Evolutionary conservation across 495 filamentous ascomycete species (phyloP), one percentile per base, ranked within the genome.

Genomic region (Cetradonia linearis): DNA sequence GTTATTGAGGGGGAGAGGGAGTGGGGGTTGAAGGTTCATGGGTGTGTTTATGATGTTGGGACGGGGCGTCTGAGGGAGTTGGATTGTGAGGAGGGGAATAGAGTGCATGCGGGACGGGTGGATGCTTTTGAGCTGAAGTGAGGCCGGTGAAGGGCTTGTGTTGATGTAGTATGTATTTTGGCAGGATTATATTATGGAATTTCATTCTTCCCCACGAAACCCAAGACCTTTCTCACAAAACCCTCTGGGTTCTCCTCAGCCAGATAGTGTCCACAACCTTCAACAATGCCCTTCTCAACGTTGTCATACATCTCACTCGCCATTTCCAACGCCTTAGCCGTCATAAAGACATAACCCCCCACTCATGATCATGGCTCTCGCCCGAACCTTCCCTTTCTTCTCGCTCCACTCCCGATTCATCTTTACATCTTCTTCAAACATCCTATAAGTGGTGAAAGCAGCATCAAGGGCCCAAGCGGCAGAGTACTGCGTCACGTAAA

Each of bases 1-100:
- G 66, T 68, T 8, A 69, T 83, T 64, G 81, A 84, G 40, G 88
- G 85, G 40, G 83, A 89, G 46, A 67, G 76, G 66, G 83, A 86
- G 68, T 73, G 85, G 37, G 86, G 86, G 3, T 72, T 93, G 16
- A 70, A 84, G 73, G 83, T 93, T 16, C 86, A 92, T 67, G 88
- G 87, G 20, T 68, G 78, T 34, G 69, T 90, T 36, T 89, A 86
- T 69, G 84, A 90, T 66, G 76, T 88, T 44, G 83, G 68, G 1
- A 76, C 68, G 18, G 86, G 86, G 37, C 69, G 77, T 56, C 71
- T 89, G 44, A 72, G 73, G 33, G 80, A 87, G 66, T 65, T 89
- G 54, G 80, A 79, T 10, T 49, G 23, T 13, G 72, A 65, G 3
- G 62, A 76, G 60, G 72, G 72, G 27, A 66, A 75, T 30, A 70